Conservation (phyloP, 257 asterid genomes). For the Penstemon barbatus region DNA sequence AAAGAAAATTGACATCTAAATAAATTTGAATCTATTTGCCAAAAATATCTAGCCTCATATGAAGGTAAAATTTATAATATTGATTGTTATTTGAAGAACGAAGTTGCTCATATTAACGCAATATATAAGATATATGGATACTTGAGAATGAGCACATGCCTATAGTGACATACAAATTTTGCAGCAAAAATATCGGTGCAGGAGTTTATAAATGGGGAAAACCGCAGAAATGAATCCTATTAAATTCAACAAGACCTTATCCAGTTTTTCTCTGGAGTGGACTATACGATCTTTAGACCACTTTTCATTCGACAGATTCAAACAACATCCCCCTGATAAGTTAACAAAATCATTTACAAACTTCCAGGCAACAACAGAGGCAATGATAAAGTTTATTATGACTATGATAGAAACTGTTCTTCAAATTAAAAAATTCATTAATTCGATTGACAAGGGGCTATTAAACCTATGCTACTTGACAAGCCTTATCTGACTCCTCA, state of each 20-base stretch:
- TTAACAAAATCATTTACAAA: not conserved
- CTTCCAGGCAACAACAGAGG: not conserved
- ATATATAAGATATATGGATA: not conserved
- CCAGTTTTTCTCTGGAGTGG: not conserved
- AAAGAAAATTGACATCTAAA: slow-evolving; percentile 11
- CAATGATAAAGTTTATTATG: not conserved
- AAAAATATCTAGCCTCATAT: not conserved
- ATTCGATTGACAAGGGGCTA: not conserved
- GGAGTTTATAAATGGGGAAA: slow-evolving; percentile 7
- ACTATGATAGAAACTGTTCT: not conserved
- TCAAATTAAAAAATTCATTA: not conserved
- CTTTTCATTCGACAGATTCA: not conserved
- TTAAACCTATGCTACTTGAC: not conserved
- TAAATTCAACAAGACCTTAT: not conserved
- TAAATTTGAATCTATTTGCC: slow-evolving; percentile 8
- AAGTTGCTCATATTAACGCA: slow-evolving; percentile 13
- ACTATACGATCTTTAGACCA: not conserved
- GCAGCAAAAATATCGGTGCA: slow-evolving; percentile 15
- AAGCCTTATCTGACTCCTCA: not conserved
- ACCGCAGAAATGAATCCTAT: not conserved
- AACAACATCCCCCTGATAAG: not conserved
- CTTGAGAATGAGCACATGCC: slow-evolving; percentile 11
- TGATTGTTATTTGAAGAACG: slow-evolving; percentile 9
- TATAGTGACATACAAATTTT: not conserved
- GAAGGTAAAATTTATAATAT: not conserved